A percentile compares a stretch with the other conserved stretches of the same genome.
Evolutionary conservation across 345 rosid species (phyloP).

Genomic region (Aquilaria malaccensis): DNA sequence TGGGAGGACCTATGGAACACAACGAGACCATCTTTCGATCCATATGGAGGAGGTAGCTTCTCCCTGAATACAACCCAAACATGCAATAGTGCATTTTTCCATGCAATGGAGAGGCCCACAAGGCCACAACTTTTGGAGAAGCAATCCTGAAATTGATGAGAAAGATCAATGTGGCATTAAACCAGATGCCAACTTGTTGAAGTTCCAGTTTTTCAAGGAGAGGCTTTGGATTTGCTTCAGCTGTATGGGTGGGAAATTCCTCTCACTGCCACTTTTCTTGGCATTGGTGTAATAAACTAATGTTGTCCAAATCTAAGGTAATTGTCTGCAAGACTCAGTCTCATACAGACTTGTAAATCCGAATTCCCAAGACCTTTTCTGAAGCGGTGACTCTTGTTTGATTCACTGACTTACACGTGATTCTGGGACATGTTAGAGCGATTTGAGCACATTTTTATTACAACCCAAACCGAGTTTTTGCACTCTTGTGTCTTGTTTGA

Average conservation of each 20-base stretch:
- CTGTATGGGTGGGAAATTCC: not conserved
- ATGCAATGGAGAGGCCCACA: conserved; percentile 19
- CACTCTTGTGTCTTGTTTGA: conserved; percentile 2
- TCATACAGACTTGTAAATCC: not conserved
- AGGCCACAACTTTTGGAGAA: no score
- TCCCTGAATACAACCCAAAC: conserved; percentile 8
- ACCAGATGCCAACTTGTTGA: conserved; percentile 20
- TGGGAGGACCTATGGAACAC: conserved; percentile 26
- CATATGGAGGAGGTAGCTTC: conserved; percentile 10
- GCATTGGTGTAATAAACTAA: conserved; percentile 15
- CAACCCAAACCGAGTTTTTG: conserved; percentile 10
- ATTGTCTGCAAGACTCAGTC: conserved; percentile 14
- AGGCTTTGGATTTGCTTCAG: conserved; percentile 5
- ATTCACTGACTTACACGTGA: conserved; percentile 13
- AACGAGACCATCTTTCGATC: conserved; percentile 12
- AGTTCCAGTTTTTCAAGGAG: conserved; percentile 24
- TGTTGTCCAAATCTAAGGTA: conserved; percentile 21
- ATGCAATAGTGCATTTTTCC: no score
- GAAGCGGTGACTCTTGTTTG: conserved; percentile 18
- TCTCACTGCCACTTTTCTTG: conserved; percentile 14
- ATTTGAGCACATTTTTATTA: not conserved
- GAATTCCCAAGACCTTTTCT: conserved; percentile 16
- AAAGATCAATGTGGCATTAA: conserved; percentile 15
- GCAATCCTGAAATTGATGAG: conserved; percentile 13
- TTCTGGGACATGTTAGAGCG: conserved; percentile 33